Evolutionary conservation across 768 basidiomycete genomes (phyloP), one percentile per base, ranked within the genome.

Genomic region (Pleurotus tuber-regium): DNA sequence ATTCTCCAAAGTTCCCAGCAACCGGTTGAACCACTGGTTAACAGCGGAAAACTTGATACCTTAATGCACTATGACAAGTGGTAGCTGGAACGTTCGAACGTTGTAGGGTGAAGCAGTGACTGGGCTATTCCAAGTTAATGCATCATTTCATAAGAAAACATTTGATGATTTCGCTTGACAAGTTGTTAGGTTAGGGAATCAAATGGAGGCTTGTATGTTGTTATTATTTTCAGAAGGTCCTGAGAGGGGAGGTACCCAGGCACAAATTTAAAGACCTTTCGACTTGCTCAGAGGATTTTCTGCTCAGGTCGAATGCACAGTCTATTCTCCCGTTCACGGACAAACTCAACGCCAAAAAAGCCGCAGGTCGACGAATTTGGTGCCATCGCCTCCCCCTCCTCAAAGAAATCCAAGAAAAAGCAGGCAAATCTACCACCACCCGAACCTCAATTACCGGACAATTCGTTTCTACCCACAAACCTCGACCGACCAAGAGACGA

Each of bases 391-490:
- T 51, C 41, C 21, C 38, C 50, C 38, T n/a, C 50, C 23, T 52
- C 41, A 18, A 43, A 43, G 42, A 42, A 35, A 19, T 35, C 42
- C 7, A 52, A 43, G 51, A 43, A 43, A 44, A 44, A 44, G 41
- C 51, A 42, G 30, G 42, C 43, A 11, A 43, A 43, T 35, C 24
- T 42, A 16, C 39, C 51, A 42, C 39, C 70, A 38, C 66, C 67
- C 24, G 66, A 72, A 51, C 72, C 77, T 19, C 62, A 66, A 19
- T 62, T 75, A 42, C 68, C 70, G 21, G 80, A 83, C 53, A 80
- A 79, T 56, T 68, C 73, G 39, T 83, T 83, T 57, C 70, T 82
- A 21, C 73, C 76, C 19, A 70, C 81, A 50, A 74, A 68, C 60
- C 71, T 83, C 39, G 80, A 82, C 43, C 68, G 66, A 10, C 80